phyloP scores from a whole-genome alignment of 2,329 filamentous ascomycete species.

The Paecilomyces niveus region DNA sequence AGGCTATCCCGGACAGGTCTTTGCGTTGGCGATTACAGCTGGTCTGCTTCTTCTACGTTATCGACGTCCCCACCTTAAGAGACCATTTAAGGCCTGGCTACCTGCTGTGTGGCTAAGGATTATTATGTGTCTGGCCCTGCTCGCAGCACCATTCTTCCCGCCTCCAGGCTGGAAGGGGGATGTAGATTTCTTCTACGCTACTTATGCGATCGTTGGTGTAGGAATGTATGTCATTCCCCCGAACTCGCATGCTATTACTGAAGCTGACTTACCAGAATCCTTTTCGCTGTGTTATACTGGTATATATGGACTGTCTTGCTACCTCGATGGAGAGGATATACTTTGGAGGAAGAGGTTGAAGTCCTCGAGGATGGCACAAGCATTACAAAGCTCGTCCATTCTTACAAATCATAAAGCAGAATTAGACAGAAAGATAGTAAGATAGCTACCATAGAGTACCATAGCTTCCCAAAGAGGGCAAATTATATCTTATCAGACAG shows the following conservation, averaged over 20 bases:
- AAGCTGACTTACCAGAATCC: slow-evolving; percentile 36
- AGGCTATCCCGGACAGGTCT: slow-evolving; percentile 58
- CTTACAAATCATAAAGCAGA: slow-evolving; percentile 4
- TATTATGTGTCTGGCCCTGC: slow-evolving; percentile 45
- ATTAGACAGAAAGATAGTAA: neutral
- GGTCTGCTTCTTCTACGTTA: slow-evolving; percentile 57
- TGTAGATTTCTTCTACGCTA: slow-evolving; percentile 44
- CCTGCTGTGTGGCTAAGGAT: slow-evolving; percentile 53
- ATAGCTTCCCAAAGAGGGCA: neutral
- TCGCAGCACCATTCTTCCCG: slow-evolving; percentile 58
- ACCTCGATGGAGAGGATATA: slow-evolving; percentile 54
- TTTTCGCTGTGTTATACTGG: slow-evolving; percentile 60
- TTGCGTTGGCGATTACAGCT: slow-evolving; percentile 49
- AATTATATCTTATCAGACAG: neutral
- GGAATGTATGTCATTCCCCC: slow-evolving; percentile 30
- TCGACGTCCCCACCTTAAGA: slow-evolving; percentile 51
- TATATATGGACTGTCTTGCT: slow-evolving; percentile 57
- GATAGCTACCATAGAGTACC: neutral
- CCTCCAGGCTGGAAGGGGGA: slow-evolving; percentile 43
- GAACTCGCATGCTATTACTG: neutral
- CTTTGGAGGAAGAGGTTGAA: slow-evolving; percentile 54
- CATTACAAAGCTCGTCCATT: slow-evolving; percentile 50
- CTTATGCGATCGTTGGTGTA: slow-evolving; percentile 47
- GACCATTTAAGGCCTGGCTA: slow-evolving; percentile 61
- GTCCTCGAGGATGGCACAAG: slow-evolving; percentile 60